phyloP scores from a whole-genome alignment of 2,329 filamentous ascomycete species.

The Amylocarpus encephaloides region DNA sequence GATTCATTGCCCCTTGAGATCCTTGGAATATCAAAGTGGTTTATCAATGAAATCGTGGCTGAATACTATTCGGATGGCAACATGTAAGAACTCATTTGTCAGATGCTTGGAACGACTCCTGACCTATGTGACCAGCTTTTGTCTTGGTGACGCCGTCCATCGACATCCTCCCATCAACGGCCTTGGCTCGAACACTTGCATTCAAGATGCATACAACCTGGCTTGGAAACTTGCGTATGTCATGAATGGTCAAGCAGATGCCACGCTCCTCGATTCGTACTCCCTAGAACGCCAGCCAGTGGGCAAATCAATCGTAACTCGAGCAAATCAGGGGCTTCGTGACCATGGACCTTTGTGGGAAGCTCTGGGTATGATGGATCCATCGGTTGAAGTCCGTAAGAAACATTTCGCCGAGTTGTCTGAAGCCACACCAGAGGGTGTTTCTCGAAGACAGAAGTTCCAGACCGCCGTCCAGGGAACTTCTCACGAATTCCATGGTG shows the following conservation, averaged over 20 bases:
- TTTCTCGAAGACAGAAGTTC: conserved; percentile 35
- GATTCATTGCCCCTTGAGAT: conserved; percentile 45
- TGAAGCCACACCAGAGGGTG: conserved; percentile 34
- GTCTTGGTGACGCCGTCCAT: conserved; percentile 52
- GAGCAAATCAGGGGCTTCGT: conserved; percentile 51
- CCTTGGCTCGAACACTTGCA: conserved; percentile 52
- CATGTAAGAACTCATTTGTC: conserved; percentile 25
- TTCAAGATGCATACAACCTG: conserved; percentile 50
- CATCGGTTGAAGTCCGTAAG: conserved; percentile 35
- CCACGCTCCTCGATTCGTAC: conserved; percentile 39
- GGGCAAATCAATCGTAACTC: conserved; percentile 40
- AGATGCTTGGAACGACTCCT: not conserved
- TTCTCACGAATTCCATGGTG: conserved; percentile 45
- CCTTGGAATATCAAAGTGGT: conserved; percentile 50
- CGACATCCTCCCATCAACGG: conserved; percentile 52
- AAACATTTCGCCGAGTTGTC: conserved; percentile 38
- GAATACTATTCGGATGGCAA: conserved; percentile 40
- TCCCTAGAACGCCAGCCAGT: conserved; percentile 44
- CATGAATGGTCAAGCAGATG: conserved; percentile 33
- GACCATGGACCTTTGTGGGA: conserved; percentile 44
- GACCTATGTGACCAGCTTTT: conserved; percentile 33
- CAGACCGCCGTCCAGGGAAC: conserved; percentile 38
- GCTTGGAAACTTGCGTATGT: conserved; percentile 51
- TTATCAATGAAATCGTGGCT: conserved; percentile 55
- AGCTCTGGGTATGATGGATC: conserved; percentile 39